These are phyloP conservation scores for Chlorella sp. DNA, from an alignment of 139 green algal genomes.

Conservation along the genomic window DNA sequence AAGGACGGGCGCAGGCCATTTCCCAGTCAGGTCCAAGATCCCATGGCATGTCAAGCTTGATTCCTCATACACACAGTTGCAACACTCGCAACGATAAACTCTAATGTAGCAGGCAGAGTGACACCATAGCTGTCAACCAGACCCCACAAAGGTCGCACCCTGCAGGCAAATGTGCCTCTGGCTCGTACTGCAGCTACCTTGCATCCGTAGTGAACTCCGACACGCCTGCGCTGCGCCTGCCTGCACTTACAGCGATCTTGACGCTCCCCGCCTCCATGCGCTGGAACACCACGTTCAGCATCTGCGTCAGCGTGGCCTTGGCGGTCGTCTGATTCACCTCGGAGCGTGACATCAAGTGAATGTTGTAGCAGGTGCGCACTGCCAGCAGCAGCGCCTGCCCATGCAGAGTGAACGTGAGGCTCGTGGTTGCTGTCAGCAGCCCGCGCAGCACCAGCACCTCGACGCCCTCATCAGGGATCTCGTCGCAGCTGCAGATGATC, in stretches of 20 bases:
- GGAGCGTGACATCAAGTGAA: constrained; percentile 79
- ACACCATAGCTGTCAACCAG: too few species aligned
- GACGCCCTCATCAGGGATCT: constrained; percentile 88
- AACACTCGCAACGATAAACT: too few species aligned
- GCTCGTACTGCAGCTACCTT: too few species aligned
- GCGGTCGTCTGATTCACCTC: constrained; percentile 91
- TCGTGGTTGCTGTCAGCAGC: constrained; percentile 84
- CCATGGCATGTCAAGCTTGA: too few species aligned
- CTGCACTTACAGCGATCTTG: too few species aligned
- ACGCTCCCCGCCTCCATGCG: constrained; percentile 91
- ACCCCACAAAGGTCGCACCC: too few species aligned
- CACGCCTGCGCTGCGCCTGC: too few species aligned
- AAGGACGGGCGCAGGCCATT: neutral
- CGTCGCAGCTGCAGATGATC: constrained; percentile 80
- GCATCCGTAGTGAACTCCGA: too few species aligned
- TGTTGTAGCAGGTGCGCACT: constrained; percentile 94
- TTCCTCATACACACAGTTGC: too few species aligned
- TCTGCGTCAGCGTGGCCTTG: constrained; percentile 94
- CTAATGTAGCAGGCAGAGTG: too few species aligned
- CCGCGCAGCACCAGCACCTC: constrained; percentile 82
- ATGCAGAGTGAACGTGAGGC: constrained; percentile 73
- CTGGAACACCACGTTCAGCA: constrained; percentile 94
- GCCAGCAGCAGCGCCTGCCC: constrained; percentile 74
- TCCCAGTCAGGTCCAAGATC: too few species aligned
- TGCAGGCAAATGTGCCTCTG: too few species aligned